Evolutionary conservation across 306 rosid species (phyloP).

Genomic region (Trichosanthes truncata): DNA sequence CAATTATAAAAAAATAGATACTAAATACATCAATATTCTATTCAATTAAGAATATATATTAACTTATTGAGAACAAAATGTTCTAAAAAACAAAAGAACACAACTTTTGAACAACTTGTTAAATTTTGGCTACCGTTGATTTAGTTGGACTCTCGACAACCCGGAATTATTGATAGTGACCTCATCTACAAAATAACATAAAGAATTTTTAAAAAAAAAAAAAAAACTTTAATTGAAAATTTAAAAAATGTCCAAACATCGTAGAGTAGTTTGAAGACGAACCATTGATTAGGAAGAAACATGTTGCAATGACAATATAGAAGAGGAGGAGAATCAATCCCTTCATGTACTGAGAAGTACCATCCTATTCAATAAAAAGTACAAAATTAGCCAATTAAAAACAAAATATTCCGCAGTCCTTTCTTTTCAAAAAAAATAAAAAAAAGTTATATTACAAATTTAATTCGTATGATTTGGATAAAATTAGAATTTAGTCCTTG

Average conservation of each 20-base stretch:
- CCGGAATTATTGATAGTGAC: not conserved
- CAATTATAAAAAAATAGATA: not conserved
- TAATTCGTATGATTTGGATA: too few relatives aligned
- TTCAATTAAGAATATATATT: too few relatives aligned
- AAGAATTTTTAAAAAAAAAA: not conserved
- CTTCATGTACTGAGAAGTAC: constrained; percentile 82
- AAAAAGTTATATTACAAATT: too few relatives aligned
- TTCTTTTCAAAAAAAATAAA: too few relatives aligned
- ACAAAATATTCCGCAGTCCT: not conserved
- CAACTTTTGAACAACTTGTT: not conserved
- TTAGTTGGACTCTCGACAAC: too few relatives aligned
- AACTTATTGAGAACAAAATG: too few relatives aligned
- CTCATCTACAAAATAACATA: not conserved
- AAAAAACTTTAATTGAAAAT: not conserved
- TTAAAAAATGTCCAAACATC: not conserved
- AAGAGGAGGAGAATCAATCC: constrained; percentile 75
- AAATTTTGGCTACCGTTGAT: not conserved
- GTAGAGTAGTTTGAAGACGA: not conserved
- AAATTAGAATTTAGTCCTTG: too few relatives aligned
- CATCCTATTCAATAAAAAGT: constrained; percentile 34
- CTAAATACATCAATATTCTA: too few relatives aligned
- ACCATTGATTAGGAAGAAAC: constrained; percentile 52
- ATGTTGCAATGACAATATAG: constrained; percentile 66
- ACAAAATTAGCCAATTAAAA: not conserved
- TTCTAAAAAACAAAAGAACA: too few relatives aligned